Evolutionary conservation across 2,329 filamentous ascomycete genomes (phyloP).

Genomic region (Cytospora chrysosperma): DNA sequence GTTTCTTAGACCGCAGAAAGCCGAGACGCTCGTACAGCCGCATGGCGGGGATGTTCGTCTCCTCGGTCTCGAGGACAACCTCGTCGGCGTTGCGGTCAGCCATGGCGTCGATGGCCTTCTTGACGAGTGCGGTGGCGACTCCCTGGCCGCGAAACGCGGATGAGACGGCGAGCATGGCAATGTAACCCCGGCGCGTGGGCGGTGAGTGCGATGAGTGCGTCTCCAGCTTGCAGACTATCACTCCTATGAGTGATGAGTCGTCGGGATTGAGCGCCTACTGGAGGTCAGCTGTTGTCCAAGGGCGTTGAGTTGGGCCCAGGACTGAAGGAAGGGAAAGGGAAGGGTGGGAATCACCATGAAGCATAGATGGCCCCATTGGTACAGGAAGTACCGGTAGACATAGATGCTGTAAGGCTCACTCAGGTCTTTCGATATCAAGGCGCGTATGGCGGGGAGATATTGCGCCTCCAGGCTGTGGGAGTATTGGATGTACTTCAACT

Average conservation of each 20-base stretch:
- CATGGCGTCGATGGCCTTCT: constrained; percentile 90
- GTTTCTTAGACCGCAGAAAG: constrained; percentile 85
- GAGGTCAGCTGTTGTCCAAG: constrained; percentile 6
- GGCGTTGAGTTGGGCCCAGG: background rate
- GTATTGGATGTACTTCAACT: constrained; percentile 61
- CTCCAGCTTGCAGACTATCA: constrained; percentile 94
- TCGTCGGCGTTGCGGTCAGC: constrained; percentile 80
- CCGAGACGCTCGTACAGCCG: constrained; percentile 90
- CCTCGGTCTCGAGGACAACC: constrained; percentile 93
- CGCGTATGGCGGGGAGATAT: constrained; percentile 82
- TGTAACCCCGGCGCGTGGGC: constrained; percentile 79
- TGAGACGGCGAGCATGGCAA: constrained; percentile 95
- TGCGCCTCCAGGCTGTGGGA: constrained; percentile 58
- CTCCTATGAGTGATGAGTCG: constrained; percentile 71
- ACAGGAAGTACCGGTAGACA: constrained; percentile 96
- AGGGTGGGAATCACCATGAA: constrained; percentile 69
- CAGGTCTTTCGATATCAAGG: constrained; percentile 91
- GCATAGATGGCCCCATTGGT: constrained; percentile 97
- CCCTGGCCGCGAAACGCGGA: constrained; percentile 77
- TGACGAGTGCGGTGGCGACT: constrained; percentile 86
- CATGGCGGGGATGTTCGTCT: constrained; percentile 86
- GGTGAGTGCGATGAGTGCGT: constrained; percentile 79
- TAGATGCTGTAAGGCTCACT: constrained; percentile 99
- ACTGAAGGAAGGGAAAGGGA: background rate
- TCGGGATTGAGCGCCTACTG: constrained; percentile 58